Conservation (phyloP, 1,139 yeast species). For the Protomyces arabidopsidicola region DNA sequence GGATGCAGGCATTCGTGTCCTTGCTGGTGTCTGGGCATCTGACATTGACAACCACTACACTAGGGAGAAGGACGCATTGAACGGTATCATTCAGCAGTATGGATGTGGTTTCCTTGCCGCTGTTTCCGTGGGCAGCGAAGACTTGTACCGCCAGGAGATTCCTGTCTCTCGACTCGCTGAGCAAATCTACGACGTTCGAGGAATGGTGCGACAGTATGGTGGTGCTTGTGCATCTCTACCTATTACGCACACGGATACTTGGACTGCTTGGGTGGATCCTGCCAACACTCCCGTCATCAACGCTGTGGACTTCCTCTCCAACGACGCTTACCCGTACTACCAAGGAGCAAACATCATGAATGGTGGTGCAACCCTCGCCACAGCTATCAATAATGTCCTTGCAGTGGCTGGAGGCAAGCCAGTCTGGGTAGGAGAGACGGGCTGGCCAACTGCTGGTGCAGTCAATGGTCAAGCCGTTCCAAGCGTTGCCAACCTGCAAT, state of each 20-base stretch:
- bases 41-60: conserved; percentile 66
- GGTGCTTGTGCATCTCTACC: conserved; percentile 9
- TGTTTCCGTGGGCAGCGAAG: conserved; percentile 86
- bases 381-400: conserved; percentile 83
- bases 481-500: conserved; percentile 63
- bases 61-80: conserved; percentile 65
- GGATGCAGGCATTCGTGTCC: conserved; percentile 66
- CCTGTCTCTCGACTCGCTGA: conserved; percentile 46
- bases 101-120: conserved; percentile 64
- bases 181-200: conserved; percentile 25
- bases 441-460: conserved; percentile 93
- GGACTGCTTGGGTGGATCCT: conserved; percentile 87
- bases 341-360: conserved; percentile 84
- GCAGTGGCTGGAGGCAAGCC: conserved; percentile 76
- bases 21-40: conserved; percentile 85
- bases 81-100: conserved; percentile 62
- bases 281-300: conserved; percentile 61
- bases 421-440: conserved; percentile 98
- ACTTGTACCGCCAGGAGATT: conserved; percentile 78
- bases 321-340: conserved; percentile 98
- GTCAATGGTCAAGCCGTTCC: conserved; percentile 54
- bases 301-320: conserved; percentile 78
- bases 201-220: conserved; percentile 16
- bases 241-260: conserved; percentile 63
- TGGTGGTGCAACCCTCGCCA: conserved; percentile 92